These are phyloP conservation scores for Microsporum ferrugineum DNA, from an alignment of 2,329 filamentous ascomycete genomes.

Conservation along the genomic window DNA sequence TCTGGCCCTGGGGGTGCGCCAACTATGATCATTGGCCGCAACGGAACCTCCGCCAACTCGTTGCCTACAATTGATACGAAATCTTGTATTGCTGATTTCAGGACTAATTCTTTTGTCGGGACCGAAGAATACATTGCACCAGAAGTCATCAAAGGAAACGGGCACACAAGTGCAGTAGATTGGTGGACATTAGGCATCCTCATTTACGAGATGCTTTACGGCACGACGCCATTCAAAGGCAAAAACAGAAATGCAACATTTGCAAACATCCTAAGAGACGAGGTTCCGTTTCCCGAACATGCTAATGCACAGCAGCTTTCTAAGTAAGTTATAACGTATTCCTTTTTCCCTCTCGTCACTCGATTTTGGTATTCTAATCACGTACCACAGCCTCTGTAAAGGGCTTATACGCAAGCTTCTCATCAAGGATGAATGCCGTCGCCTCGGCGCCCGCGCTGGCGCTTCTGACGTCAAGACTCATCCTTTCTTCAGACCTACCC, in stretches of 20 bases:
- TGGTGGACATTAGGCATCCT: constrained; percentile 98
- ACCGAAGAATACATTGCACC: constrained; percentile 98
- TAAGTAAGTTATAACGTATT: constrained; percentile 54
- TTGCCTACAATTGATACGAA: constrained; percentile 97
- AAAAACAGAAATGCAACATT: constrained; percentile 98
- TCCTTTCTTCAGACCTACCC: constrained; percentile 88
- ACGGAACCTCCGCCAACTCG: constrained; percentile 72
- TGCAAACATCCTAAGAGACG: constrained; percentile 89
- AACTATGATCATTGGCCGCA: constrained; percentile 92
- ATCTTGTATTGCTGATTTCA: constrained; percentile 95
- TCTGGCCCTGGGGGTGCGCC: constrained; percentile 91
- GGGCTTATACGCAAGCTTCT: constrained; percentile 89
- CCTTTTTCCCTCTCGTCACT: neutral
- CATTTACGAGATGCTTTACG: constrained; percentile 98
- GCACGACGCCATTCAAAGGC: constrained; percentile 96
- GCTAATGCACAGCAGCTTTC: constrained; percentile 73
- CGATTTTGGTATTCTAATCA: neutral
- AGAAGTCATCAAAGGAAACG: constrained; percentile 96
- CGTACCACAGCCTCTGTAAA: constrained; percentile 66
- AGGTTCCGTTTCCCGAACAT: constrained; percentile 91
- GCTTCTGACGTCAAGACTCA: constrained; percentile 95
- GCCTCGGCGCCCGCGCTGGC: constrained; percentile 83
- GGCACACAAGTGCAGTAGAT: constrained; percentile 94
- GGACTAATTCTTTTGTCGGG: constrained; percentile 95
- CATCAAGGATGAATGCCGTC: constrained; percentile 93